Evolutionary conservation across 129 eudicot species (phyloP).

Genomic region (Glebionis coronaria): DNA sequence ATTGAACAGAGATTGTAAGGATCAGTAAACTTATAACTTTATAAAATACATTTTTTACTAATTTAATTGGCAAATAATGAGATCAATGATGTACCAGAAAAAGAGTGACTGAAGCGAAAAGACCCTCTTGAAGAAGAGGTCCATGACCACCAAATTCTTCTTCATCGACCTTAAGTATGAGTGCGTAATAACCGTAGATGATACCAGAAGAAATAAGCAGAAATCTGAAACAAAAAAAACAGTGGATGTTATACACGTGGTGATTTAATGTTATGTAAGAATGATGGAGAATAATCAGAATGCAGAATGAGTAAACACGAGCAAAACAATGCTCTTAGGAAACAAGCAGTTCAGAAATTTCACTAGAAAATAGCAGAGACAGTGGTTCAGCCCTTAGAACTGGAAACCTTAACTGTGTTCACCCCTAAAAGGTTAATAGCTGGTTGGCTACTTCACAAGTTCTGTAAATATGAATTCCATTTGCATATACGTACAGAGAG

Average conservation of each 20-base stretch:
- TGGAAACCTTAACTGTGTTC: background rate
- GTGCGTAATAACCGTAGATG: conserved; percentile 75
- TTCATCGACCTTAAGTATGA: conserved; percentile 77
- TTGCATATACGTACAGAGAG: background rate
- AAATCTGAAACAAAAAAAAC: conserved; percentile 52
- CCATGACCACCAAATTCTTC: conserved; percentile 98
- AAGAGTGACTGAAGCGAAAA: conserved; percentile 84
- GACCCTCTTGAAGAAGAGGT: conserved; percentile 96
- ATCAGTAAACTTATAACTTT: background rate
- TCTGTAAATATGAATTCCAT: background rate
- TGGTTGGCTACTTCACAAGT: background rate
- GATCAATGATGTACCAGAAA: conserved; percentile 59
- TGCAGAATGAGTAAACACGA: background rate
- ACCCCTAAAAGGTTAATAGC: background rate
- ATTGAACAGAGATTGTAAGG: too few species aligned
- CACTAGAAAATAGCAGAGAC: background rate
- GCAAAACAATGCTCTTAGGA: background rate
- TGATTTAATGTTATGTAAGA: too few species aligned
- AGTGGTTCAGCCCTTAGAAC: background rate
- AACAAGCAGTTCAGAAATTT: background rate
- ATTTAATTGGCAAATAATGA: background rate
- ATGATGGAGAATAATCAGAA: background rate
- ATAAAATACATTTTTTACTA: background rate
- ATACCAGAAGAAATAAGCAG: conserved; percentile 75
- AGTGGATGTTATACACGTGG: background rate